Conservation (phyloP, 2,329 filamentous ascomycete genomes). For the Ophidiomyces ophidiicola region DNA sequence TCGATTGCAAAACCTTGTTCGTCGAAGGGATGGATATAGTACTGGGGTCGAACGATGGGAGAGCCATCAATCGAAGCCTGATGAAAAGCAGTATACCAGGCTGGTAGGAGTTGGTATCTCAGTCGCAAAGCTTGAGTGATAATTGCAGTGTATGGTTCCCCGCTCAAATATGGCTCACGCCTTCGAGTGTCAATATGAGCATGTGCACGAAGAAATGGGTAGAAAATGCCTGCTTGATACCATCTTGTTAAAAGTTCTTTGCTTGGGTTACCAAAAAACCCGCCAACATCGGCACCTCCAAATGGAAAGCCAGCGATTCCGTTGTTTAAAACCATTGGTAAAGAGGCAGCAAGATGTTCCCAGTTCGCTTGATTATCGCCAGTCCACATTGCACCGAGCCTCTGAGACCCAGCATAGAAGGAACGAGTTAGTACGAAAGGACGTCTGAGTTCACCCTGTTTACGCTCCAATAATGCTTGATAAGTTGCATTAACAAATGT, state of each 20-base stretch:
- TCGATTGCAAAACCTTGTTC: constrained; percentile 81
- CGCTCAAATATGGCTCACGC: constrained; percentile 79
- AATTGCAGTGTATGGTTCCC: constrained; percentile 73
- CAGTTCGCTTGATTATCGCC: constrained; percentile 93
- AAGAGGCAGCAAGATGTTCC: constrained; percentile 75
- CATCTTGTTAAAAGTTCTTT: constrained; percentile 84
- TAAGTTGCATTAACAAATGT: constrained; percentile 93
- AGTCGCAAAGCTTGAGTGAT: constrained; percentile 79
- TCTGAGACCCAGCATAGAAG: constrained; percentile 84
- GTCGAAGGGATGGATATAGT: constrained; percentile 77
- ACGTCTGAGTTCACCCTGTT: constrained; percentile 70
- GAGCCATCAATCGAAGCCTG: constrained; percentile 70
- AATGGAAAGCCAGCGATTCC: constrained; percentile 91
- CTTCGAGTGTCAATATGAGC: constrained; percentile 93
- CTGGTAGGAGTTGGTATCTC: constrained; percentile 76
- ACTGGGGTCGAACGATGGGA: constrained; percentile 83
- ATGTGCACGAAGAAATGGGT: constrained; percentile 95
- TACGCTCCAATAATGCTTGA: constrained; percentile 68
- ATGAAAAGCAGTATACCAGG: constrained; percentile 96
- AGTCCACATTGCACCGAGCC: constrained; percentile 93
- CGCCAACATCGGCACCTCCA: constrained; percentile 86
- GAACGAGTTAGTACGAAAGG: constrained; percentile 89
- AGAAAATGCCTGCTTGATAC: constrained; percentile 95
- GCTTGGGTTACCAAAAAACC: constrained; percentile 94
- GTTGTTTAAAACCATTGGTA: constrained; percentile 89